Evolutionary conservation across 1,139 yeast species (phyloP), one percentile per base, ranked within the genome.

Genomic region (Debaryomyces sp.): DNA sequence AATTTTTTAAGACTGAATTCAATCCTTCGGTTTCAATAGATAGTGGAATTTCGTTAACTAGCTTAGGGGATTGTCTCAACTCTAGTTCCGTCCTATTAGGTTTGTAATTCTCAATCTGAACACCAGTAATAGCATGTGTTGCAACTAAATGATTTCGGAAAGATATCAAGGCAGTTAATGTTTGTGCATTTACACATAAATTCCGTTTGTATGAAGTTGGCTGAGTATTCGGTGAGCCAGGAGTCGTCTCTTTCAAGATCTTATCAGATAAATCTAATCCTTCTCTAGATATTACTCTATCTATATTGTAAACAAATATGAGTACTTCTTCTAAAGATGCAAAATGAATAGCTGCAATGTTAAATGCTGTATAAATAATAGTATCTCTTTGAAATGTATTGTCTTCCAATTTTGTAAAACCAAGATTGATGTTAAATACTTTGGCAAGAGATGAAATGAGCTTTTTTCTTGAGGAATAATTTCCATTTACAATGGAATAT

Each of bases 401-500:
- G 12, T 55, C 56, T 17, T 48, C 54, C 21, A 51, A 53, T 30
- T 26, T 53, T 2, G 47, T 35, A 10, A 47, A 45, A 23, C 51
- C 54, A 15, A 57, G 41, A 15, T 59, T 53, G 9, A 66, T 36
- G 32, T 62, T 50, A 34, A 72, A 62, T 1, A 61, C 48, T 45
- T 62, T 71, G 6, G 62, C 46, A 5, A 73, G 41, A 0, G 78
- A 56, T 12, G 56, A 57, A 12, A 66, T 58, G 44, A 86, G 74
- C 59, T 77, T 82, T 54, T 73, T 78, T 46, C 77, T 72, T 0
- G 85, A 72, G 1, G 73, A 63, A 44, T 73, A 70, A 34, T 73
- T 71, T 7, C 65, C 67, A 43, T 68, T 71, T 22, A 84, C 68
- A 7, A 84, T 68, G 1, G 66, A 61, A 53, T 81, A 78, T 35